Evolutionary conservation across 345 rosid genomes (phyloP), one percentile per base, ranked within the genome.

Genomic region (Brassica juncea): DNA sequence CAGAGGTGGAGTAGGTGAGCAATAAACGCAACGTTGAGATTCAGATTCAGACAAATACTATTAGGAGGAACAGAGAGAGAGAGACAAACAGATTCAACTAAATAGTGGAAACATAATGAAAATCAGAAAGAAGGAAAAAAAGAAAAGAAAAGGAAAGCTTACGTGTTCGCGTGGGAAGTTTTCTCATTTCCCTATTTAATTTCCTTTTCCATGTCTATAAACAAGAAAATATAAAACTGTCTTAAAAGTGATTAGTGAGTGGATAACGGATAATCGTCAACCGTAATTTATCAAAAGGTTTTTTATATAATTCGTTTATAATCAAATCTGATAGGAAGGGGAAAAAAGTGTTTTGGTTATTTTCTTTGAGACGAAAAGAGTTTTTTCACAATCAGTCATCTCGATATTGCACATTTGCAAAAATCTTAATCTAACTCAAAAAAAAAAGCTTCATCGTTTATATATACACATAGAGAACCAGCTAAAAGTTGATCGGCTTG

Each of bases 101-200:
- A 9, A 32, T 2, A 63, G 32, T 12, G 42, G 42, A 32, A 64
- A 8, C 67, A 31, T 31, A 37, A 37, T 37, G 0, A 1, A 15
- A 31, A 23, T 23, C 25, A 23, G 25, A 23, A 67, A 39, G 9
- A 15, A 21, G 5, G 25, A 23, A 23, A 10, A 8, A 44, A 10
- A n/a, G 23, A 31, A 5, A n/a, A 37, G 1, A 34, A 23, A 27
- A 9, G 25, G 8, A 66, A 66, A 10, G 58, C 58, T 52, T 15
- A 55, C 68, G 30, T 68, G 28, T 68, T 57, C 32, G 58, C 73
- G 73, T 70, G 73, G 60, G 73, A 68, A 75, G 39, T 27, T 69
- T 6, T 39, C 34, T 12, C 52, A 21, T 42, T 76, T n/a, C 12
- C 54, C 54, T 19, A 77, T 0, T 61, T 9, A 8, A 11, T 47